Evolutionary conservation across 352 stramenopile species (phyloP).

Genomic region (Pythium myriotylum): DNA sequence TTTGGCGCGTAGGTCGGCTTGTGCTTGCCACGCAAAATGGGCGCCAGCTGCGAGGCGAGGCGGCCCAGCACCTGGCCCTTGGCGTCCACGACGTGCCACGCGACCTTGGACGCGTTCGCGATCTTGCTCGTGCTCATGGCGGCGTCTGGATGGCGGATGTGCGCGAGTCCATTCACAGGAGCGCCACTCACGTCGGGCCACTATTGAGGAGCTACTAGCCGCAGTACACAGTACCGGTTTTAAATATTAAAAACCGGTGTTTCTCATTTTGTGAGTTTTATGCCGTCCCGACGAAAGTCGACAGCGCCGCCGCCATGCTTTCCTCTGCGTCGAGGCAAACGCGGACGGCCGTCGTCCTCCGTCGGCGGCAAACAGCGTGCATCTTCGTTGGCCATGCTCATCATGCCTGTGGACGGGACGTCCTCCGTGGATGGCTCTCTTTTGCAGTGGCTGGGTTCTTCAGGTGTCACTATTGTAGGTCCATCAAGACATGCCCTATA

Average conservation of each 20-base stretch:
- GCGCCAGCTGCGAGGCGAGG: conserved; percentile 94
- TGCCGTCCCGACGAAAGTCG: no score
- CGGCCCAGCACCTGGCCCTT: conserved; percentile 95
- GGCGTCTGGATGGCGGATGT: conserved; percentile 7
- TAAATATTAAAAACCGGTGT: conserved; percentile 1
- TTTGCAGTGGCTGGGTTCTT: no score
- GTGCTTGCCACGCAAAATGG: conserved; percentile 98
- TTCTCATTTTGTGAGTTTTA: no score
- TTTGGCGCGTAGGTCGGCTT: conserved; percentile 98
- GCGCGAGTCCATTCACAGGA: conserved; percentile 8
- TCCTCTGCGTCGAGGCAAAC: no score
- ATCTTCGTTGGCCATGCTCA: no score
- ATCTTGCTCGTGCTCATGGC: conserved; percentile 80
- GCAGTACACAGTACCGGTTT: not conserved
- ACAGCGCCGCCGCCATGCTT: no score
- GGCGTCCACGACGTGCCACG: conserved; percentile 97
- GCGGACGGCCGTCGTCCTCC: no score
- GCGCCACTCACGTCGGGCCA: conserved; percentile 5
- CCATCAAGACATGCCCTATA: no score
- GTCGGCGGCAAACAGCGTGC: no score
- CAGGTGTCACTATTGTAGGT: no score
- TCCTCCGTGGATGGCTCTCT: no score
- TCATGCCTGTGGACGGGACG: no score
- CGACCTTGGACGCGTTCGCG: conserved; percentile 75
- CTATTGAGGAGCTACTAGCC: conserved; percentile 15